These are phyloP conservation scores for Boechera retrofracta DNA, from an alignment of 345 rosid species.

Conservation along the genomic window DNA sequence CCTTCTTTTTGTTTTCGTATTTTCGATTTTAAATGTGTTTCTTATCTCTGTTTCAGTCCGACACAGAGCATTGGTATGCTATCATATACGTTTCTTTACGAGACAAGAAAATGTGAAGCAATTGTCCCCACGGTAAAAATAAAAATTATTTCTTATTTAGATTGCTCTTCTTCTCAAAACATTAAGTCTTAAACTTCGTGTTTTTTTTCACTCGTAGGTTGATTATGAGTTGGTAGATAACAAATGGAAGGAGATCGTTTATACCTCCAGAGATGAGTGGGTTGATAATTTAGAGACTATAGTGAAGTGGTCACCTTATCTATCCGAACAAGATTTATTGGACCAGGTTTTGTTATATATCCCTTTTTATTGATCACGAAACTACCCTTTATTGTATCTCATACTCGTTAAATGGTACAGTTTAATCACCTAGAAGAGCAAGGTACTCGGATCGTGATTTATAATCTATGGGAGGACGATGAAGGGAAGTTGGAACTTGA, in stretches of 20 bases:
- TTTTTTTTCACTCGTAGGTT: slow-evolving; percentile 48
- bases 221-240: slow-evolving; percentile 59
- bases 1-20: background rate
- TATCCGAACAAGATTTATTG: slow-evolving; percentile 51
- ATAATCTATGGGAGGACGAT: slow-evolving; percentile 88
- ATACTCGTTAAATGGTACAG: slow-evolving; percentile 44
- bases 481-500: slow-evolving; percentile 70
- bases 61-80: slow-evolving; percentile 74
- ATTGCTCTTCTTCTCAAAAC: slow-evolving; percentile 6
- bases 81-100: slow-evolving; percentile 70
- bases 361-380: background rate
- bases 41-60: slow-evolving; percentile 44
- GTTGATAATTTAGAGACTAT: slow-evolving; percentile 58
- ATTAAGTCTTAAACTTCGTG: background rate
- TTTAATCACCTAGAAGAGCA: slow-evolving; percentile 53
- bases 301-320: slow-evolving; percentile 74
- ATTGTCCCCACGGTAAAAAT: slow-evolving; percentile 77
- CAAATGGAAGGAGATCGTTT: slow-evolving; percentile 52
- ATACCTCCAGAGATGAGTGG: slow-evolving; percentile 59
- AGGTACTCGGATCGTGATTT: slow-evolving; percentile 69
- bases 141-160: background rate
- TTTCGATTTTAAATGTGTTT: background rate
- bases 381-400: slow-evolving; percentile 12
- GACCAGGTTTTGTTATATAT: slow-evolving; percentile 51
- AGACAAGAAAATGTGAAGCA: slow-evolving; percentile 69